phyloP scores from a whole-genome alignment of 331 rosid species.

The Quercus lobata region DNA sequence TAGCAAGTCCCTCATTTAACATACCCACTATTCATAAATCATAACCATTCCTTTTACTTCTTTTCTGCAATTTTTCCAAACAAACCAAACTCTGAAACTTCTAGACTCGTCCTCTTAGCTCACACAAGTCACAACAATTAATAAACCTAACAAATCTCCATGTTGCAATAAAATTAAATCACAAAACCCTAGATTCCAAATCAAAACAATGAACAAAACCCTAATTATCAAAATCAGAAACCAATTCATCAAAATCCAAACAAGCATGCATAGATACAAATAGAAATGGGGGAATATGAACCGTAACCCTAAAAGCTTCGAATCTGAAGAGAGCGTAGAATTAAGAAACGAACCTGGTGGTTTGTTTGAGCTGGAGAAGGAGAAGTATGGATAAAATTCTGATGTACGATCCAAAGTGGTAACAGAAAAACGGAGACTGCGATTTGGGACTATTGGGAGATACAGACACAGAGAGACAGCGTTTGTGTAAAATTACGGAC shows the following conservation, averaged over 20 bases:
- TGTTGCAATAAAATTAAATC: no score
- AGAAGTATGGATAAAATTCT: neutral
- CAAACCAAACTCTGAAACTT: neutral
- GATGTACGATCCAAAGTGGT: neutral
- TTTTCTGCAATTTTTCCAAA: neutral
- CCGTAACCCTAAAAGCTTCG: neutral
- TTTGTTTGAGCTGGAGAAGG: neutral
- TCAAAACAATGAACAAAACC: no score
- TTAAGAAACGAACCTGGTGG: neutral
- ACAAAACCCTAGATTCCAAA: neutral
- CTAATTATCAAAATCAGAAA: neutral
- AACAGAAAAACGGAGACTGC: neutral
- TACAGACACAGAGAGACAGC: neutral
- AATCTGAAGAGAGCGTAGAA: neutral
- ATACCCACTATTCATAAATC: neutral
- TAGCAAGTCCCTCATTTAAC: neutral
- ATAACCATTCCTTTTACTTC: no score
- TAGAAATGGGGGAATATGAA: neutral
- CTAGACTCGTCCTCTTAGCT: neutral
- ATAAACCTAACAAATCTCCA: neutral
- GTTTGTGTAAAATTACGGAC: neutral
- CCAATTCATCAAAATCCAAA: neutral
- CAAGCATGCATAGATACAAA: neutral
- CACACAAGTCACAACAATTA: neutral
- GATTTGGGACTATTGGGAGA: neutral